A percentile compares a stretch with the other conserved stretches of the same genome.
Conservation (phyloP, 371 early-diverging fungal genomes). For the Mucor irregularis region DNA sequence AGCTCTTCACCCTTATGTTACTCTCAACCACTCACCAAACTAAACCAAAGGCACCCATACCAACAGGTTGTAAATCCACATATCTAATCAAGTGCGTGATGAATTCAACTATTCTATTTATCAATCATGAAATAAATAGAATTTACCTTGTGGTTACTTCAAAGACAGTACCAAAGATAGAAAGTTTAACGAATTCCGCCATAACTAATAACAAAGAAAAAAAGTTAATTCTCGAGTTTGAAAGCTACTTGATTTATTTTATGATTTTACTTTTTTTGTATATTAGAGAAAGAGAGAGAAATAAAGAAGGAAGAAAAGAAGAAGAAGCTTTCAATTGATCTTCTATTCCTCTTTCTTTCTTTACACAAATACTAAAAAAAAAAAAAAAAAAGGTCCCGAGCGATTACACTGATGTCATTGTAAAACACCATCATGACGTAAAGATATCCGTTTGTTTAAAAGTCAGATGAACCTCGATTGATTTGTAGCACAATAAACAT, state of each 20-base stretch:
- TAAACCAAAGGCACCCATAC: slow-evolving; percentile 96
- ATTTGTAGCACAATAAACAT: too few species aligned
- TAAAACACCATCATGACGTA: slow-evolving; percentile 25
- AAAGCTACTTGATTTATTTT: not conserved
- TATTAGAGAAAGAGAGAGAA: slow-evolving; percentile 26
- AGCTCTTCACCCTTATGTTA: not conserved
- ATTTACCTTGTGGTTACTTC: slow-evolving; percentile 88
- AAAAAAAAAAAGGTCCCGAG: slow-evolving; percentile 20
- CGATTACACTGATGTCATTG: slow-evolving; percentile 20
- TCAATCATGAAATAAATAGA: not conserved
- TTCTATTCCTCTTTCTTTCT: slow-evolving; percentile 2
- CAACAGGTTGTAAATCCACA: slow-evolving; percentile 91
- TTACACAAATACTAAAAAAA: not conserved
- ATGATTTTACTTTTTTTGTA: not conserved
- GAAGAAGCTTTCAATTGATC: not conserved
- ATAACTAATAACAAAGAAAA: slow-evolving; percentile 27
- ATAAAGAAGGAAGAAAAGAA: not conserved
- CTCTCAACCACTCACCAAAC: slow-evolving; percentile 73
- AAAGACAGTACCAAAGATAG: slow-evolving; percentile 91
- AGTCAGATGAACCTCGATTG: slow-evolving; percentile 1
- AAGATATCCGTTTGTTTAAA: not conserved
- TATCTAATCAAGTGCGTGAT: slow-evolving; percentile 57
- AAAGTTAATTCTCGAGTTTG: not conserved
- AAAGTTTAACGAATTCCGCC: slow-evolving; percentile 84
- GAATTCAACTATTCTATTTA: not conserved